These are phyloP conservation scores for Chrysoporthe cubensis DNA, from an alignment of 2,329 filamentous ascomycete genomes.

Conservation along the genomic window DNA sequence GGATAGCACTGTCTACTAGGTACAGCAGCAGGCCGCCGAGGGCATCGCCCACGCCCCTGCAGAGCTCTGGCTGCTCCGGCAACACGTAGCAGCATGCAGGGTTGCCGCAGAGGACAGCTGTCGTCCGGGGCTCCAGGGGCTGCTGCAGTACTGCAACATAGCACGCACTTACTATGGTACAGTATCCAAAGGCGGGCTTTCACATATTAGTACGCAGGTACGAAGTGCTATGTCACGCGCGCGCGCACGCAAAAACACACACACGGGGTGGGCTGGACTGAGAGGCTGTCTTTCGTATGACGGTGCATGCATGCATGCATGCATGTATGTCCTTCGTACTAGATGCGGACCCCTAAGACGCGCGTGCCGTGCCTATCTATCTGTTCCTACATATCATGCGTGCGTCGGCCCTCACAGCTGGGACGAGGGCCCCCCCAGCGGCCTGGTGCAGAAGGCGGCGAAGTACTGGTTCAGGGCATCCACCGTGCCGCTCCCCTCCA, in stretches of 20 bases:
- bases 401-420: slow-evolving; percentile 40
- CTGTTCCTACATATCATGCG: no score
- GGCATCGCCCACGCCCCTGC: no score
- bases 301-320: neutral
- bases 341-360: neutral
- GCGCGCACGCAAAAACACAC: neutral
- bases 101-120: neutral
- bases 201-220: neutral
- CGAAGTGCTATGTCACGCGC: neutral
- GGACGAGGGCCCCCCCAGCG: slow-evolving; percentile 45
- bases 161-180: neutral
- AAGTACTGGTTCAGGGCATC: slow-evolving; percentile 87
- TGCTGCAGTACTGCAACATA: neutral
- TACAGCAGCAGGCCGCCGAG: no score
- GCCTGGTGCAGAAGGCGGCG: slow-evolving; percentile 69
- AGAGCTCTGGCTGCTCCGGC: no score
- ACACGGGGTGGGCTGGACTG: neutral
- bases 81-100: neutral
- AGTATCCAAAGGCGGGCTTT: neutral
- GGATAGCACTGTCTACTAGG: no score
- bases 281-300: neutral
- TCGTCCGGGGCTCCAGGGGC: neutral
- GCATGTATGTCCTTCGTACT: neutral
- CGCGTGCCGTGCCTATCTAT: no score
- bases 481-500: slow-evolving; percentile 76